phyloP scores from a whole-genome alignment of 257 asterid genomes.

The Lycium ferocissimum region DNA sequence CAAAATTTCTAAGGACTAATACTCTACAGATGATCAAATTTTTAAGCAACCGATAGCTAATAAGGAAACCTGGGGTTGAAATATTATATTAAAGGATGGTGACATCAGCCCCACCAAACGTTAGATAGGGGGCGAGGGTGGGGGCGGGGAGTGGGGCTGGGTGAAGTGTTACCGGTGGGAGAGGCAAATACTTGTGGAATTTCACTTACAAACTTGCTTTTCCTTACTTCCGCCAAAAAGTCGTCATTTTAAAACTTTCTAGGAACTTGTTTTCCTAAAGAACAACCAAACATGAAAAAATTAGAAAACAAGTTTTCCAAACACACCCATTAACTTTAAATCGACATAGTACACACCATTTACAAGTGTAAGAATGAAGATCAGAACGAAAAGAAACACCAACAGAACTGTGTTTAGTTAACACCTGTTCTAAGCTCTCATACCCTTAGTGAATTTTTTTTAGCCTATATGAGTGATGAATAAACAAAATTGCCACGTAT shows the following conservation, averaged over 20 bases:
- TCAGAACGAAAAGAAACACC: too few relatives aligned
- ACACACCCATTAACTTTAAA: background rate
- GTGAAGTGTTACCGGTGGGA: too few relatives aligned
- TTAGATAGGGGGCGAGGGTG: conserved; percentile 19
- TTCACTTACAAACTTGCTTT: background rate
- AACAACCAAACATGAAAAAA: background rate
- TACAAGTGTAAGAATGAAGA: too few relatives aligned
- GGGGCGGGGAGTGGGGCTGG: too few relatives aligned
- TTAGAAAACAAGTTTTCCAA: background rate
- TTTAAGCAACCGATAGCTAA: conserved; percentile 46
- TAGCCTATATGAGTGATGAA: background rate
- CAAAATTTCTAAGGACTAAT: conserved; percentile 45
- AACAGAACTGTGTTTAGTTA: background rate
- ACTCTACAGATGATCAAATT: conserved; percentile 51
- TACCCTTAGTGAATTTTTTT: background rate
- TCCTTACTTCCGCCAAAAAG: background rate
- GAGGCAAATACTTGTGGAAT: background rate
- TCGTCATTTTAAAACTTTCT: too few relatives aligned
- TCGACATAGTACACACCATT: too few relatives aligned
- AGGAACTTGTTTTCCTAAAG: background rate
- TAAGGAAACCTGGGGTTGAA: conserved; percentile 15
- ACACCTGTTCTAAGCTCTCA: background rate
- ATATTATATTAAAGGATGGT: conserved; percentile 54
- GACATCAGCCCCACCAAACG: conserved; percentile 59
- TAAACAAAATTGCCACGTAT: background rate